A percentile compares a stretch with the other conserved stretches of the same genome.
phyloP scores from a whole-genome alignment of 2,329 filamentous ascomycete species.

The Pleomassaria siparia region DNA sequence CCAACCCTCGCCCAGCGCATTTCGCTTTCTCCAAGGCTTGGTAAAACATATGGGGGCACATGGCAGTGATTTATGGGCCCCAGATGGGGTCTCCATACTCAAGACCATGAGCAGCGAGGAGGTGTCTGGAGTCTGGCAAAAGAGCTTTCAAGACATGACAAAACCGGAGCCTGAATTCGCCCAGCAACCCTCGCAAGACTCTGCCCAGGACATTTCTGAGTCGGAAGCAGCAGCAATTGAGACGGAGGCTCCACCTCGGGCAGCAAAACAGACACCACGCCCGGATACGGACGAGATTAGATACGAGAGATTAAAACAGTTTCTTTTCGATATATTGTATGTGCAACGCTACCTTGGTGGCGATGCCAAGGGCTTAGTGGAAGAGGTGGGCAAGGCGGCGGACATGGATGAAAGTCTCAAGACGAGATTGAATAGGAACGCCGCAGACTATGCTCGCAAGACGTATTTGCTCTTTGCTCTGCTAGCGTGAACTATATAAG shows the following conservation, averaged over 20 bases:
- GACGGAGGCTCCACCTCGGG: conserved; percentile 4
- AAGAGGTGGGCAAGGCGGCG: conserved; percentile 50
- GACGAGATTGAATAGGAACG: conserved; percentile 61
- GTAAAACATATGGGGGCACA: conserved; percentile 66
- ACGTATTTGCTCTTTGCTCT: conserved; percentile 81
- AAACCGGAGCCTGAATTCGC: conserved; percentile 4
- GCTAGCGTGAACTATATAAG: conserved; percentile 46
- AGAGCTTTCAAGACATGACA: conserved; percentile 10
- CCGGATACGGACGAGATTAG: conserved; percentile 14
- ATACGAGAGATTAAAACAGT: conserved; percentile 38
- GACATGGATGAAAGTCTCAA: conserved; percentile 50
- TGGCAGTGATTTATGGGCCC: conserved; percentile 82
- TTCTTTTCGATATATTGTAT: conserved; percentile 48
- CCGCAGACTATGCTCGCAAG: conserved; percentile 79
- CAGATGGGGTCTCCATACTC: conserved; percentile 62
- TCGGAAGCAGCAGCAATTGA: not conserved
- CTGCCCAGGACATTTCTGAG: conserved; percentile 6
- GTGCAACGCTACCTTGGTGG: conserved; percentile 36
- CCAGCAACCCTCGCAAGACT: conserved; percentile 11
- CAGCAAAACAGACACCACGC: not conserved
- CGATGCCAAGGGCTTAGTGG: conserved; percentile 21
- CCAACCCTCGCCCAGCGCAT: conserved; percentile 74
- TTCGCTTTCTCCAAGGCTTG: conserved; percentile 69
- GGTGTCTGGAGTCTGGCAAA: conserved; percentile 45
- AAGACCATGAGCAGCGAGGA: conserved; percentile 60